Base-by-base conservation (phyloP, 306 rosid genomes). In the Pueraria montana region DNA sequence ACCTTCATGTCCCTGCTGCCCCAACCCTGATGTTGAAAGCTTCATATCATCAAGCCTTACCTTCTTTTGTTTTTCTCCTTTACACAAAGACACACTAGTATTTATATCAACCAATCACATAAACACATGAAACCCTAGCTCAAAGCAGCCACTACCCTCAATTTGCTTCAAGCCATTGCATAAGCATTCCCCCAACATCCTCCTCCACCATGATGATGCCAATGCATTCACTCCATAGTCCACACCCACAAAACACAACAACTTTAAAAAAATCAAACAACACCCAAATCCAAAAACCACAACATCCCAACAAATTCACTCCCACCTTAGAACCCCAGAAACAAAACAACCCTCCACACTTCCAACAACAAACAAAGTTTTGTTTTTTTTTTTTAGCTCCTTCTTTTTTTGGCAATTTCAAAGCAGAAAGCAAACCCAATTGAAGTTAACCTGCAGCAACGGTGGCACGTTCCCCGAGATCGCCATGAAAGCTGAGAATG, bases 11-110 rank as follows among this genome's bases (percentile, higher is more conserved):
- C 93, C 98, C 90, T 88, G 95, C 88, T 89, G 97, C 89, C 94
- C 90, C 91, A 94, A 89, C 80, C 98, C 95, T 82, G 98, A 92
- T 88, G 98, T 88, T 79, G 98, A 94, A 91, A 91, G 98, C 97
- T 92, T 94, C 98, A 94, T 94, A 80, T 87, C 81, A 83, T 78
- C 95, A 87, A 92, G 87, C 93, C 85, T 84, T 79, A 80, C 84
- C 84, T 74, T 82, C 38, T 69, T 24, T 16, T 62, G 53, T 84
- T 68, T 59, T 21, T 40, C 80, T 71, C 75, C 55, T 77, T 86
- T 80, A 84, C 46, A 74, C 61, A 84, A 66, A 82, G 64, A 71
- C 74, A 69, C 77, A 63, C 20, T 48, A 4, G 27, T 73, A 82
- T 11, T 9, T 82, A 71, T 36, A 36, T 72, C 65, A 83, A 80